Evolutionary conservation across 2,329 filamentous ascomycete species (phyloP).

Genomic region (Zelopaecilomyces penicillatus): DNA sequence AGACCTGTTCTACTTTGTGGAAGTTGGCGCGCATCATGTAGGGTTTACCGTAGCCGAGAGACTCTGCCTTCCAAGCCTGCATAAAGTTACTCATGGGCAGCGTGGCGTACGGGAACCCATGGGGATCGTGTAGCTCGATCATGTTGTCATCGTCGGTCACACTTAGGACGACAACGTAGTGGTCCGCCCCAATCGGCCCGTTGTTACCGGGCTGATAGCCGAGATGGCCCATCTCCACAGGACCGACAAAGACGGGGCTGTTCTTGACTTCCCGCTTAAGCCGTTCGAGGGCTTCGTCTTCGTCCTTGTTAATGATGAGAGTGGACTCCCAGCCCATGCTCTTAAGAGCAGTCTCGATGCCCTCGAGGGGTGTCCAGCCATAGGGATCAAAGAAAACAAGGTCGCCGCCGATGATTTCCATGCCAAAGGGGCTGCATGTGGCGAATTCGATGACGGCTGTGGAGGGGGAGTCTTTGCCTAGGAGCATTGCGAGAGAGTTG

Average conservation of each 20-base stretch:
- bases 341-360: slow-evolving; percentile 8
- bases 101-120: slow-evolving; percentile 11
- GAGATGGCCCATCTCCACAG: slow-evolving; percentile 13
- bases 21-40: slow-evolving; percentile 13
- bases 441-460: slow-evolving; percentile 13
- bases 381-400: slow-evolving; percentile 13
- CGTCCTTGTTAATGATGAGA: slow-evolving; percentile 8
- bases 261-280: slow-evolving; percentile 7
- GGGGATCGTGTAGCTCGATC: slow-evolving; percentile 11
- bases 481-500: slow-evolving; percentile 13
- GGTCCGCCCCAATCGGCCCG: slow-evolving; percentile 12
- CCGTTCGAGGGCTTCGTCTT: slow-evolving; percentile 6
- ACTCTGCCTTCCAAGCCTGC: slow-evolving; percentile 11
- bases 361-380: slow-evolving; percentile 10
- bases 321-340: slow-evolving; percentile 11
- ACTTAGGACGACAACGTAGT: slow-evolving; percentile 11
- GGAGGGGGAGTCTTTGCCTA: slow-evolving; percentile 9
- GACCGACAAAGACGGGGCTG: slow-evolving; percentile 12
- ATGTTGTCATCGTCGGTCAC: slow-evolving; percentile 3
- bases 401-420: slow-evolving; percentile 11
- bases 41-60: slow-evolving; percentile 11
- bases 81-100: slow-evolving; percentile 10
- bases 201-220: slow-evolving; percentile 9
- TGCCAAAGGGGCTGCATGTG: slow-evolving; percentile 12
- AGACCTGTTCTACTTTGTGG: slow-evolving; percentile 3